Percentiles rank a stretch among this genome's conserved stretches.
These are phyloP conservation scores for Thelephora ganbajun DNA, from an alignment of 768 basidiomycete species.

Conservation along the genomic window DNA sequence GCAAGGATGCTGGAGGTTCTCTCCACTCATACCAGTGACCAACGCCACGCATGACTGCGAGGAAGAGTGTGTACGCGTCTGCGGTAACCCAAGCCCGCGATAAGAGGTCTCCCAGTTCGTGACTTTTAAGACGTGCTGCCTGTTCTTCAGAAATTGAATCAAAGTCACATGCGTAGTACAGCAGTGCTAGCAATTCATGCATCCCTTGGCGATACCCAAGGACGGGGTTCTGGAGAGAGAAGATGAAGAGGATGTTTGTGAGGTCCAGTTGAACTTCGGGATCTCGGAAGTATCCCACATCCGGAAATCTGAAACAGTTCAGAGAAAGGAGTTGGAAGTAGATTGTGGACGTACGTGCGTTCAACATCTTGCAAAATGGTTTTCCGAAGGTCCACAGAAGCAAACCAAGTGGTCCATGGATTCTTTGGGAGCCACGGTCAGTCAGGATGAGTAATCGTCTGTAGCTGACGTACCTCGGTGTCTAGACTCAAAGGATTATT, in stretches of 20 bases:
- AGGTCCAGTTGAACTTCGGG: constrained; percentile 62
- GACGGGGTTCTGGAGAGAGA: constrained; percentile 61
- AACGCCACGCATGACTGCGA: constrained; percentile 60
- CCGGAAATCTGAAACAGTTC: constrained; percentile 66
- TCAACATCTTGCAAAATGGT: constrained; percentile 92
- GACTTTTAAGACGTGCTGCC: constrained; percentile 16
- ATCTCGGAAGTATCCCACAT: constrained; percentile 80
- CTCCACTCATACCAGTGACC: constrained; percentile 60
- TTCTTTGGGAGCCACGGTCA: constrained; percentile 33
- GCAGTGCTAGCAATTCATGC: constrained; percentile 89
- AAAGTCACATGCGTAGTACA: constrained; percentile 72
- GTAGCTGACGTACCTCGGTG: constrained; percentile 36
- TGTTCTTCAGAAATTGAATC: constrained; percentile 48
- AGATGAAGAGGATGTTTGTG: constrained; percentile 80
- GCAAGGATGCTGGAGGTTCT: constrained; percentile 29
- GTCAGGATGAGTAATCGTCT: not conserved
- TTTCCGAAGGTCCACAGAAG: constrained; percentile 75
- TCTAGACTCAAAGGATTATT: constrained; percentile 79
- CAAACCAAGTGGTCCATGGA: constrained; percentile 94
- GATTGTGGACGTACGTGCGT: constrained; percentile 54
- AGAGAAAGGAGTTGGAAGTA: not conserved
- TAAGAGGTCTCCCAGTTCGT: constrained; percentile 43
- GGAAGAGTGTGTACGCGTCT: constrained; percentile 81
- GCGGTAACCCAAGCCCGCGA: constrained; percentile 61
- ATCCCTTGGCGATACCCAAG: constrained; percentile 97